Base-by-base conservation (phyloP, 2,329 filamentous ascomycete species). In the Cylindrodendrum hubeiense region DNA sequence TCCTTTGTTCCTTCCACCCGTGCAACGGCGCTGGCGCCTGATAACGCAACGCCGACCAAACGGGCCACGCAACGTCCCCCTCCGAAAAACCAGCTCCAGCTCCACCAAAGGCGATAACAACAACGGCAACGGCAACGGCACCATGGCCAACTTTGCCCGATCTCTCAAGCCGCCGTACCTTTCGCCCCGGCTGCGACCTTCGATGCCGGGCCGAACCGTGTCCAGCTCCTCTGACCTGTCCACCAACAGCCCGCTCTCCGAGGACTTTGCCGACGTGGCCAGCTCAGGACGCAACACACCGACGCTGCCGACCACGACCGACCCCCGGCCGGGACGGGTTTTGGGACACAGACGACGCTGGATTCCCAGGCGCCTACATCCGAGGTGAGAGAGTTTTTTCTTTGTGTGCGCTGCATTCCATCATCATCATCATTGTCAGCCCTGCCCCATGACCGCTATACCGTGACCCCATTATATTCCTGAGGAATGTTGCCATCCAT, bases 211-310 rank as follows among this genome's bases (percentile, higher is more conserved):
- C 53, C 82, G 82, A 60, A 81, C 79, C 47, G 75, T 83, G 65
- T 86, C 85, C 59, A 83, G 78, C 72, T 84, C 83, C 13, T 84
- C 84, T 43, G 82, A 85, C 47, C 68, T 79, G n/a, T 84, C 82
- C 22, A 72, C 70, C 63, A 60, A 73, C 57, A 76, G 74, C 53
- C 71, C 69, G 46, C 69, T 70, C 52, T 76, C 75, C 24, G 76
- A 77, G 49, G 77, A 76, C 30, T 60, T 77, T 75, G 69, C 79
- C 77, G 72, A 74, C 30, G 53, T 69, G 9, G 65, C 65, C 13
- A 47, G 63, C 21, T 79, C 77, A 39, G 73, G 69, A 33, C 75
- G 75, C 37, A 72, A 71, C 56, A 78, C 76, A n/a, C 76, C 75
- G 15, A 66, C 67, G 33, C 44, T 73, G 47, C 54, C 69, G 19